Base-by-base conservation (phyloP, 108 stramenopile species). In the Cylindrotheca closterium region DNA sequence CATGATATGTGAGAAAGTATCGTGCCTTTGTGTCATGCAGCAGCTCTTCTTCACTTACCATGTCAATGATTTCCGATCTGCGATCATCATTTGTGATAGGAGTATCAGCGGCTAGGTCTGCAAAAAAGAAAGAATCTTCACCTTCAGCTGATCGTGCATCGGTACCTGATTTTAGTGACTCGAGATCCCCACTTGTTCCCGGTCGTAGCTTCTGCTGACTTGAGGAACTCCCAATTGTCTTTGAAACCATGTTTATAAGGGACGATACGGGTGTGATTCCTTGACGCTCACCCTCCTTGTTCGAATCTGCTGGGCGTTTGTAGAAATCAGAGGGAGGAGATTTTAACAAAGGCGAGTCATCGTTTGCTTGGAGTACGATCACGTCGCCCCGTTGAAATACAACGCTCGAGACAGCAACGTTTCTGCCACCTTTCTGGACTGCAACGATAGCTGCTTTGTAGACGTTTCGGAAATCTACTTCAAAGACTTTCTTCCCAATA, bases 401-500 rank as follows among this genome's bases (percentile, higher is more conserved):
- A 1, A 88, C 70, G 7, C 45, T 29, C 0, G 73, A 30, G 56
- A 85, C 53, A 17, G 60, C 51, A 3, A 74, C 66, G 55, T 79
- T 89, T 46, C 70, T 77, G 0, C 82, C 86, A 48, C 68, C 79
- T 21, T 78, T 75, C 58, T 85, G 81, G 21, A 81, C 65, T 15
- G 87, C 92, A 26, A 94, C 77, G 1, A 94, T 73, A 19, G 86
- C 86, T 10, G 87, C 87, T 60, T 81, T 78, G 80, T 85, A 94
- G 4, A 22, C 54, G 17, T 70, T 31, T 4, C 86, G 68, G 51
- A 94, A 94, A 33, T 87, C 56, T 3, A 84, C 74, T 45, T 85
- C 76, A 17, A 62, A 55, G 2, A 74, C 60, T 22, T 60, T 73
- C 49, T 82, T 81, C 1, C 89, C 89, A 45, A 74, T 74, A 30